Evolutionary conservation across 2,329 filamentous ascomycete genomes (phyloP).

Genomic region (Coniochaeta prunicola): DNA sequence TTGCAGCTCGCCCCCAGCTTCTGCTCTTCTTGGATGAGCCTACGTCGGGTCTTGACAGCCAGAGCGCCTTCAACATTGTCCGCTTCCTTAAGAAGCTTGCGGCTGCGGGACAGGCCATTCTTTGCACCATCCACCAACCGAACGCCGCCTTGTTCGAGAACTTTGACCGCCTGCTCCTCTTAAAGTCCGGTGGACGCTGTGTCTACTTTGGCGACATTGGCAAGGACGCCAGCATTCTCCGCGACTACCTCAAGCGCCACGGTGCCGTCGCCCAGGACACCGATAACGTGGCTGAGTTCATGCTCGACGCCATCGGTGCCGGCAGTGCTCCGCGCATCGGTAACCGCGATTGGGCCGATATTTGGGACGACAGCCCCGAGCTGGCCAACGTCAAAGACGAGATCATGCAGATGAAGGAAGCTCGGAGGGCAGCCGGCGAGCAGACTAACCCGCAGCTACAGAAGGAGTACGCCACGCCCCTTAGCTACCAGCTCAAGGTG

Average conservation of each 20-base stretch:
- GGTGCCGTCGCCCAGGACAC: constrained; percentile 51
- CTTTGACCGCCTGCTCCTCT: constrained; percentile 74
- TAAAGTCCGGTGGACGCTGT: constrained; percentile 70
- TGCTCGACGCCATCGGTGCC: constrained; percentile 78
- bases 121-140: constrained; percentile 89
- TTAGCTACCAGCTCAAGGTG: constrained; percentile 69
- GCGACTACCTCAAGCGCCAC: constrained; percentile 52
- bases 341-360: constrained; percentile 69
- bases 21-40: constrained; percentile 75
- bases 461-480: constrained; percentile 75
- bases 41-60: constrained; percentile 66
- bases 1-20: constrained; percentile 74
- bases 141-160: constrained; percentile 81
- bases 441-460: constrained; percentile 46
- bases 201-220: constrained; percentile 87
- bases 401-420: constrained; percentile 59
- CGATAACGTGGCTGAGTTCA: constrained; percentile 65
- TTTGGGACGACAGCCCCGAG: constrained; percentile 70
- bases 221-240: constrained; percentile 62
- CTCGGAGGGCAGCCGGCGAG: constrained; percentile 36
- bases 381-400: constrained; percentile 57
- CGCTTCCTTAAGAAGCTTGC: constrained; percentile 72
- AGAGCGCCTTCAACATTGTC: constrained; percentile 70
- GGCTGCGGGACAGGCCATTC: constrained; percentile 75
- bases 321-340: constrained; percentile 66